Conservation (phyloP, 2,329 filamentous ascomycete genomes). For the Colletotrichum incanum region DNA sequence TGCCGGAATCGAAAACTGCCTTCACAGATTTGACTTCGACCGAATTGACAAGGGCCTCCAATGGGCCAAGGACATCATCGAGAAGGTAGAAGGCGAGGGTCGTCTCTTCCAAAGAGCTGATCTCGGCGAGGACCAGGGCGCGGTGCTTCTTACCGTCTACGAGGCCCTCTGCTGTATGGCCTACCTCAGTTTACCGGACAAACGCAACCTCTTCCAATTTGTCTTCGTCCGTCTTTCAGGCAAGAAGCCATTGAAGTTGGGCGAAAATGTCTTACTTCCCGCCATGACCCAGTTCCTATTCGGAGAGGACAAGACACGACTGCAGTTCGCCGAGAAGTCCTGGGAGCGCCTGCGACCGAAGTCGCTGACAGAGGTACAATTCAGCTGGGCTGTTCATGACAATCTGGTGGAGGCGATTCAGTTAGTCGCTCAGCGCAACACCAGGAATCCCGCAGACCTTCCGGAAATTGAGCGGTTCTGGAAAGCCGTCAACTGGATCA, state of each 20-base stretch:
- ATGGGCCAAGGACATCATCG: slow-evolving; percentile 70
- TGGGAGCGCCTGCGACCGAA: slow-evolving; percentile 77
- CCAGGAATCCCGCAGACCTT: slow-evolving; percentile 61
- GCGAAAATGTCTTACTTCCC: slow-evolving; percentile 80
- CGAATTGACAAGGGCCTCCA: slow-evolving; percentile 74
- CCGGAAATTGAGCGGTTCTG: slow-evolving; percentile 80
- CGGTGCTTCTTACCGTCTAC: slow-evolving; percentile 85
- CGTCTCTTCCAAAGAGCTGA: slow-evolving; percentile 63
- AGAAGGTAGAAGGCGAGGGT: slow-evolving; percentile 64
- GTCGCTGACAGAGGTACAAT: slow-evolving; percentile 78
- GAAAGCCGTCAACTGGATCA: slow-evolving; percentile 81
- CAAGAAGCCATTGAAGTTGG: slow-evolving; percentile 84
- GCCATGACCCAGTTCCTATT: slow-evolving; percentile 91
- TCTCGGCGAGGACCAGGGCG: slow-evolving; percentile 64
- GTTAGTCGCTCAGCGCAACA: slow-evolving; percentile 65
- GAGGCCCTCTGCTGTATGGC: slow-evolving; percentile 89
- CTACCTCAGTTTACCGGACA: slow-evolving; percentile 74
- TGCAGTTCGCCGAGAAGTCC: slow-evolving; percentile 77
- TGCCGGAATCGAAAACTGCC: slow-evolving; percentile 67
- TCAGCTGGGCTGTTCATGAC: slow-evolving; percentile 89
- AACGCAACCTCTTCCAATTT: slow-evolving; percentile 78
- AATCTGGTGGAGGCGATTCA: slow-evolving; percentile 78
- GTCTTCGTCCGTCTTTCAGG: slow-evolving; percentile 87
- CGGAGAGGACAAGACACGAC: slow-evolving; percentile 75
- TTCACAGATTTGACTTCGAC: slow-evolving; percentile 73